Evolutionary conservation across 805 yeast species (phyloP), one percentile per base, ranked within the genome.

Genomic region (Diddensiella transvaalensis): DNA sequence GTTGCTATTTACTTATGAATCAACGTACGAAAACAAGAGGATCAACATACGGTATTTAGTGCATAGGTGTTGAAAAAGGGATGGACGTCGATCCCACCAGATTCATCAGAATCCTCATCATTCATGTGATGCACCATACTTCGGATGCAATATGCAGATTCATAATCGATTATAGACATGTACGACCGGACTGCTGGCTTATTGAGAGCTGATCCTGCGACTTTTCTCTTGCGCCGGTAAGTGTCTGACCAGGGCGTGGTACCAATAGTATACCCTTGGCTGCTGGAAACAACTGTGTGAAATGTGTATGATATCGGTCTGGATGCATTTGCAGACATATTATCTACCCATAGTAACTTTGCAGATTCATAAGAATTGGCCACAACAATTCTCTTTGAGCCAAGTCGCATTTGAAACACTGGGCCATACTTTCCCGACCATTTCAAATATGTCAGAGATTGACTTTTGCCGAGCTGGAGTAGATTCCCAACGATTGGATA

Each of bases 251-350:
- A 71, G 2, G 75, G 74, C 3, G 75, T 68, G 2, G 75, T 70
- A 5, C 75, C 75, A 33, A 70, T 70, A 1, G 75, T 71, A 36
- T 67, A 64, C 2, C 75, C 73, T 52, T 56, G 72, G 43, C 54
- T 67, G 24, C 56, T 84, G 74, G 38, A 84, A 69, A 65, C 66
- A 18, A 84, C 71, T 17, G 72, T 67, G 64, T 86, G 93, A 65
- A 86, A 85, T 1, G 89, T 83, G 62, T 77, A 78, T 46, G 76
- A 69, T 18, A 72, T 64, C 0, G 93, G 93, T 37, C 95, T 68
- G 1, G 91, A 85, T 56, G 79, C 82, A 51, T 77, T 78, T 2
- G 81, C 76, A 29, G 69, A 61, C 4, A 80, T 67, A 53, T 72
- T 70, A 23, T 63, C 63, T 22, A 75, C 62, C 85, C 86, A 83